Evolutionary conservation across 805 yeast genomes (phyloP).

Genomic region (Candida schatavii): DNA sequence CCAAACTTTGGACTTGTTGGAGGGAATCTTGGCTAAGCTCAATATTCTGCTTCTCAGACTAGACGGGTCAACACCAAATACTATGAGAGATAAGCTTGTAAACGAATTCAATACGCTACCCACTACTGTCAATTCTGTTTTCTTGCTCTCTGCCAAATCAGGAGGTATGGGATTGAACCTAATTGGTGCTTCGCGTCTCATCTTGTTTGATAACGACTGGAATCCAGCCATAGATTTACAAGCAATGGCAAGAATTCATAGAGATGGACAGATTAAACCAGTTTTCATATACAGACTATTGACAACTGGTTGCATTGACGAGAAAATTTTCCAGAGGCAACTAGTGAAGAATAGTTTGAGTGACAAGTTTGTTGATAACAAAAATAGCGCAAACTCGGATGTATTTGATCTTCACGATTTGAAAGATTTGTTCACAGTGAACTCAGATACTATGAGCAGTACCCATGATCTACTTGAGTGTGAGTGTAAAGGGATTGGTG

Average conservation of each 20-base stretch:
- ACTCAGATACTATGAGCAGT: slow-evolving; percentile 49
- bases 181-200: slow-evolving; percentile 83
- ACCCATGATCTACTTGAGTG: slow-evolving; percentile 79
- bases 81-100: slow-evolving; percentile 63
- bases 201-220: slow-evolving; percentile 94
- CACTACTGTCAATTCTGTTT: slow-evolving; percentile 48
- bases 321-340: slow-evolving; percentile 90
- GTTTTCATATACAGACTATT: slow-evolving; percentile 80
- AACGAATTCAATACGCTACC: slow-evolving; percentile 58
- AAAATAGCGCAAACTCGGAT: slow-evolving; percentile 49
- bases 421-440: slow-evolving; percentile 68
- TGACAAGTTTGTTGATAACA: slow-evolving; percentile 56
- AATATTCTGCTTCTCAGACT: slow-evolving; percentile 57
- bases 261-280: slow-evolving; percentile 85
- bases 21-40: slow-evolving; percentile 48
- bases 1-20: slow-evolving; percentile 77
- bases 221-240: slow-evolving; percentile 91
- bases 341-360: slow-evolving; percentile 79
- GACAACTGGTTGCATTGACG: slow-evolving; percentile 90
- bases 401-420: slow-evolving; percentile 69
- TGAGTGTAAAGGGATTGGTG: slow-evolving; percentile 56
- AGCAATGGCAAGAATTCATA: slow-evolving; percentile 92
- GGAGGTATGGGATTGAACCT: slow-evolving; percentile 94
- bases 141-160: slow-evolving; percentile 81
- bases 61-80: slow-evolving; percentile 81